A percentile compares a stretch with the other conserved stretches of the same genome.
Evolutionary conservation across 305 asterid species (phyloP).

Genomic region (Lippia alba): DNA sequence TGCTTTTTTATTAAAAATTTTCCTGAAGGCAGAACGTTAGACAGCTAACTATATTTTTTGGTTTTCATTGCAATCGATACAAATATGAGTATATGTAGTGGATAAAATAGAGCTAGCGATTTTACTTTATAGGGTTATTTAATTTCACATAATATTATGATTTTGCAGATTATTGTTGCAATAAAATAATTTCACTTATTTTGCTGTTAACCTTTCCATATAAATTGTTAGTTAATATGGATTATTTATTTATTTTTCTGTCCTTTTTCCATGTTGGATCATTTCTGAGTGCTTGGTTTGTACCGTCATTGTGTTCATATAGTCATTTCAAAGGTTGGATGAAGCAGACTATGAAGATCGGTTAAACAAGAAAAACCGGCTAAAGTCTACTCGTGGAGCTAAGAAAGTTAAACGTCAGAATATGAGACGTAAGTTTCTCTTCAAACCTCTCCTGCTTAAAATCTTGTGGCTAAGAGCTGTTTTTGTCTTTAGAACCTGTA

Average conservation of each 20-base stretch:
- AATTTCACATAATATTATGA: constrained; percentile 1
- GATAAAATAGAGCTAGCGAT: background rate
- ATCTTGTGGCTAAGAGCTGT: constrained; percentile 12
- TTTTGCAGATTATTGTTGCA: constrained; percentile 16
- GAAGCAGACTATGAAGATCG: constrained; percentile 50
- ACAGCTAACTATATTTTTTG: too few species aligned
- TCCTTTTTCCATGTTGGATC: constrained; percentile 2
- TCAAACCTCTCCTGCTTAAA: constrained; percentile 9
- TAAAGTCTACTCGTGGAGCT: constrained; percentile 60
- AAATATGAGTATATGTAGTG: constrained; percentile 13
- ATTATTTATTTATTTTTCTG: constrained; percentile 23
- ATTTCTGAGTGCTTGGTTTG: constrained; percentile 23
- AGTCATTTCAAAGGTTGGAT: constrained; percentile 42
- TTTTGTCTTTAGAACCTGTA: background rate
- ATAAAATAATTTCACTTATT: constrained; percentile 12
- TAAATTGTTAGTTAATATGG: background rate
- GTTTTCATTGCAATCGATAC: constrained; percentile 2
- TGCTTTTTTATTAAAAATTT: too few species aligned
- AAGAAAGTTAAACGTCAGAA: constrained; percentile 56
- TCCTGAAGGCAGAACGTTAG: too few species aligned
- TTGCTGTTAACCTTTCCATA: constrained; percentile 17
- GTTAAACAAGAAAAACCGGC: constrained; percentile 52
- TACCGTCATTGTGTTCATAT: constrained; percentile 31
- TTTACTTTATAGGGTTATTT: constrained; percentile 15
- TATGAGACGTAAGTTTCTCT: constrained; percentile 61